phyloP scores from a whole-genome alignment of 352 stramenopile genomes.

The Pythium myriotylum region DNA sequence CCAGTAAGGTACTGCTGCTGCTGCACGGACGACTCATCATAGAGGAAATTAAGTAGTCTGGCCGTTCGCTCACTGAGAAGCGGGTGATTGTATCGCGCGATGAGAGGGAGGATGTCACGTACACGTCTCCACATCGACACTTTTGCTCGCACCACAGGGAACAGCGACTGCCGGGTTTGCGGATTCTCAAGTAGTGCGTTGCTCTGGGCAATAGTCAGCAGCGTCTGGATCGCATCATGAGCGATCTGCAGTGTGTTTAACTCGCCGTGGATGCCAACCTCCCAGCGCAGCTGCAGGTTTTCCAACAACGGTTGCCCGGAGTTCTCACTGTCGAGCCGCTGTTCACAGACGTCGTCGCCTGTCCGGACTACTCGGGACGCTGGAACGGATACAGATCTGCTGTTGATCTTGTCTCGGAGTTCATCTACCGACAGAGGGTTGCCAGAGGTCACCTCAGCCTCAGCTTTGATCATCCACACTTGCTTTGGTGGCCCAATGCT shows the following conservation, averaged over 20 bases:
- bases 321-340: background rate
- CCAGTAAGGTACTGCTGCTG: conserved; percentile 23
- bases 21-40: conserved; percentile 32
- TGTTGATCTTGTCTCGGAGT: conserved; percentile 43
- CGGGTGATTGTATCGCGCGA: conserved; percentile 47
- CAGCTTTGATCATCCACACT: conserved; percentile 14
- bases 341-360: conserved; percentile 20
- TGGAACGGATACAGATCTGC: background rate
- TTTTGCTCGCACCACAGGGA: conserved; percentile 59
- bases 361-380: conserved; percentile 11
- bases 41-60: conserved; percentile 71
- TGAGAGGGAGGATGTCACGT: conserved; percentile 52
- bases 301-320: conserved; percentile 39
- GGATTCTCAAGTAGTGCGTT: conserved; percentile 51
- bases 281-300: conserved; percentile 80
- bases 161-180: conserved; percentile 36
- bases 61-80: conserved; percentile 59
- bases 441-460: background rate
- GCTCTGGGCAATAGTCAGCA: conserved; percentile 64
- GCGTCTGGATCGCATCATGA: conserved; percentile 66
- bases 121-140: conserved; percentile 50
- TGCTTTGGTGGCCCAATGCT: conserved; percentile 18
- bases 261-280: conserved; percentile 58
- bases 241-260: conserved; percentile 59
- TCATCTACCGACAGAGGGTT: conserved; percentile 49